Base-by-base conservation (phyloP, 139 green algal genomes). In the Monoraphidium neglectum region DNA sequence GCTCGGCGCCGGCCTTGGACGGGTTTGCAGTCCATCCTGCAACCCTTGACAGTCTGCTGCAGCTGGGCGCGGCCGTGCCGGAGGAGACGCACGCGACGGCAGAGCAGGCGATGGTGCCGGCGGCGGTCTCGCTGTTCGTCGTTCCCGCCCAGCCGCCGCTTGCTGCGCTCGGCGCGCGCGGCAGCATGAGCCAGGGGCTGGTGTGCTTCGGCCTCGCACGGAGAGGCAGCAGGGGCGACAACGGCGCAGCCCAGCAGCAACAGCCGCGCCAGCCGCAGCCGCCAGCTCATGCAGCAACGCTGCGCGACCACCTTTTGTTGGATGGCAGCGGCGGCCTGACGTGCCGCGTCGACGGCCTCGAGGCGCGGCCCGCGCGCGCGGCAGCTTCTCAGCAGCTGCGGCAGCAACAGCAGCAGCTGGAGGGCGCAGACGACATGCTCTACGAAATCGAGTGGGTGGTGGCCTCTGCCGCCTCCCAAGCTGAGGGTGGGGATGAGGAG, bases 101-200 rank as follows among this genome's bases (percentile, higher is more conserved):
- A n/a, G n/a, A n/a, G n/a, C n/a, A n/a, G n/a, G 68, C 60, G 32
- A 85, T 79, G 56, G 89, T 94, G 71, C 89, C 89, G 6, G 89
- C 89, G 8, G 30, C 63, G 5, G 37, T 94, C n/a, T 16, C 46
- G 63, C 47, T 79, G 3, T 83, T 63, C 21, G 2, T 63, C 35
- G 47, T 38, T 1, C 5, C 21, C n/a, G n/a, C n/a, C n/a, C n/a
- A n/a, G n/a, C n/a, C n/a, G n/a, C n/a, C n/a, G n/a, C n/a, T n/a
- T n/a, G n/a, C n/a, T n/a, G n/a, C n/a, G n/a, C n/a, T n/a, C n/a
- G n/a, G n/a, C n/a, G n/a, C n/a, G n/a, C n/a, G n/a, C n/a, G n/a
- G n/a, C n/a, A n/a, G n/a, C n/a, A n/a, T n/a, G n/a, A n/a, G n/a
- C n/a, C n/a, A n/a, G n/a, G n/a, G n/a, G n/a, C n/a, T n/a, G n/a